phyloP scores from a whole-genome alignment of 202 grass and related monocot genomes.

The Digitaria exilis region DNA sequence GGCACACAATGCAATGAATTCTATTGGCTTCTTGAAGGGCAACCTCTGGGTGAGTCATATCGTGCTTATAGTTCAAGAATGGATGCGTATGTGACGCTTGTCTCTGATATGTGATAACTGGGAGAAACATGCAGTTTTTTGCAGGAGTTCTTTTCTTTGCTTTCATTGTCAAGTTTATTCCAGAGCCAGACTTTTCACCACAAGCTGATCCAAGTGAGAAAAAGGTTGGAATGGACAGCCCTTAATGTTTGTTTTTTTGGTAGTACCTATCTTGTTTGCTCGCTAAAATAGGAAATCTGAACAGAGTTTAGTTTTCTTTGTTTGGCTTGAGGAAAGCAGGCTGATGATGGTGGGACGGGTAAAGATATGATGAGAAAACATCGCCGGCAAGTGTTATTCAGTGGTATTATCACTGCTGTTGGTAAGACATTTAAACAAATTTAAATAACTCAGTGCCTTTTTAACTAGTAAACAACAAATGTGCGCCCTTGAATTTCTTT shows the following conservation, averaged over 20 bases:
- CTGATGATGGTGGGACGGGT: conserved; percentile 70
- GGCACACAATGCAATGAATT: conserved; percentile 92
- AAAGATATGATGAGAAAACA: conserved; percentile 96
- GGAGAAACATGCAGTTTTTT: conserved; percentile 62
- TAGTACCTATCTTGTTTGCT: conserved; percentile 17
- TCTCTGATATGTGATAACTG: conserved; percentile 34
- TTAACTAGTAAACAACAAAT: not conserved
- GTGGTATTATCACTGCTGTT: conserved; percentile 95
- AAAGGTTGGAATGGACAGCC: conserved; percentile 46
- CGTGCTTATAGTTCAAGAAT: conserved; percentile 16
- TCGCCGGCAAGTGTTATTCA: conserved; percentile 84
- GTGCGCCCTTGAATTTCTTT: not conserved
- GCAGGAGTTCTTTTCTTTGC: conserved; percentile 87
- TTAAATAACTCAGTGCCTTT: conserved; percentile 13
- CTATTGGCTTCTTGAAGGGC: conserved; percentile 95
- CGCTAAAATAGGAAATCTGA: conserved; percentile 29
- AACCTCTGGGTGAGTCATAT: conserved; percentile 81
- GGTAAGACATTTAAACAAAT: conserved; percentile 60
- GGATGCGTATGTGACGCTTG: not conserved
- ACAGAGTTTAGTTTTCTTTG: conserved; percentile 46
- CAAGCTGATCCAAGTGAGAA: conserved; percentile 47
- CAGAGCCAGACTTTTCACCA: conserved; percentile 72
- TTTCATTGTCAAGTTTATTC: conserved; percentile 87
- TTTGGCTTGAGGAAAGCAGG: conserved; percentile 60
- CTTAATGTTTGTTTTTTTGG: conserved; percentile 21